These are phyloP conservation scores for Tulasnella sp. DNA, from an alignment of 768 basidiomycete genomes.

Conservation along the genomic window DNA sequence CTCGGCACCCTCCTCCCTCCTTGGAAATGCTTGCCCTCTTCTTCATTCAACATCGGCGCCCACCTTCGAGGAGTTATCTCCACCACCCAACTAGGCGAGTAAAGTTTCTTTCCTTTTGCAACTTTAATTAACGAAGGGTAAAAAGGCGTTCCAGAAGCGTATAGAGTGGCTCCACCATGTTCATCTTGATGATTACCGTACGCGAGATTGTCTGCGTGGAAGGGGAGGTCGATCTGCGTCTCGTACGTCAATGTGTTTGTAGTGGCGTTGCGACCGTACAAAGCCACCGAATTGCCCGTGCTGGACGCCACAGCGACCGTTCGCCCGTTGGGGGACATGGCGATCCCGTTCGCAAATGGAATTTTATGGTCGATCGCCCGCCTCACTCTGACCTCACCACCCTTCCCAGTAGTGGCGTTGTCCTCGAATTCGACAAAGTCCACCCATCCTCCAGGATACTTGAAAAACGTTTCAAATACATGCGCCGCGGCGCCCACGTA, in stretches of 20 bases:
- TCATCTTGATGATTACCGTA: no score
- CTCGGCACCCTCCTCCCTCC: background rate
- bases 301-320: constrained; percentile 54
- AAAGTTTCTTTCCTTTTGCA: constrained; percentile 36
- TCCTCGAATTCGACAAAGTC: constrained; percentile 38
- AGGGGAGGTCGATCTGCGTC: constrained; percentile 45
- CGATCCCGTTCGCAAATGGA: constrained; percentile 62
- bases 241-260: constrained; percentile 40
- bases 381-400: constrained; percentile 17
- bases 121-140: constrained; percentile 46
- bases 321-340: constrained; percentile 44
- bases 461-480: constrained; percentile 47
- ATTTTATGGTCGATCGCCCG: constrained; percentile 33
- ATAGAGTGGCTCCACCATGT: constrained; percentile 32
- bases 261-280: constrained; percentile 42
- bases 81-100: constrained; percentile 55
- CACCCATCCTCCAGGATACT: constrained; percentile 52
- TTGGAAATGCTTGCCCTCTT: background rate
- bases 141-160: constrained; percentile 61
- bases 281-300: constrained; percentile 38
- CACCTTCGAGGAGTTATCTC: constrained; percentile 31
- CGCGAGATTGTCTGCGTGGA: constrained; percentile 53
- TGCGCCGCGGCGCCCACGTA: background rate
- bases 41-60: no score
- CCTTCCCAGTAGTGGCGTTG: no score